Percentiles rank a stretch among this genome's conserved stretches.
phyloP scores from a whole-genome alignment of 495 filamentous ascomycete species.

The Alectoria sarmentosa region DNA sequence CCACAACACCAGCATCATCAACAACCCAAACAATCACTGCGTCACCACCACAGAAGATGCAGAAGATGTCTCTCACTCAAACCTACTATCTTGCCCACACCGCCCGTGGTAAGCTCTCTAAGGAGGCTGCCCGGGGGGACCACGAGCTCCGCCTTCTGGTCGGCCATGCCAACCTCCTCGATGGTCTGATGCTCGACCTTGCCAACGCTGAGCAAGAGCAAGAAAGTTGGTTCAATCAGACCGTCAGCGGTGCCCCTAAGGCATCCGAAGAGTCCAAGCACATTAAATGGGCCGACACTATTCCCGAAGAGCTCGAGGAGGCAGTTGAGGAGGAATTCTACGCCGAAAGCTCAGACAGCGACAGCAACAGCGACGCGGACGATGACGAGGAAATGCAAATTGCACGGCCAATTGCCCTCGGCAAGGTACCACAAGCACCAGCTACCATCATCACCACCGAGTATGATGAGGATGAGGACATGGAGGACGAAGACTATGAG shows the following conservation, averaged over 20 bases:
- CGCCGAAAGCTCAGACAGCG: slow-evolving; percentile 52
- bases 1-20: slow-evolving; percentile 16
- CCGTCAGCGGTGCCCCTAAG: slow-evolving; percentile 65
- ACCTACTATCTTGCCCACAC: slow-evolving; percentile 97
- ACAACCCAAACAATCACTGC: slow-evolving; percentile 12
- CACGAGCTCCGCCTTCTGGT: slow-evolving; percentile 93
- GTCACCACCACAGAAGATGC: slow-evolving; percentile 46
- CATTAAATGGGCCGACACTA: slow-evolving; percentile 81
- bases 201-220: slow-evolving; percentile 92
- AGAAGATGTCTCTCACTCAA: slow-evolving; percentile 93
- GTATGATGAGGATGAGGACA: slow-evolving; percentile 62
- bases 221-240: slow-evolving; percentile 97
- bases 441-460: slow-evolving; percentile 43
- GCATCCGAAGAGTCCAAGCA: slow-evolving; percentile 51
- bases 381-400: slow-evolving; percentile 56
- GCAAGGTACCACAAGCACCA: slow-evolving; percentile 21
- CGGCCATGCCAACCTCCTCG: slow-evolving; percentile 95
- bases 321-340: slow-evolving; percentile 56
- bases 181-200: slow-evolving; percentile 91
- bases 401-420: slow-evolving; percentile 38
- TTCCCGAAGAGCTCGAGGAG: slow-evolving; percentile 56
- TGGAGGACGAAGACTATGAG: slow-evolving; percentile 56
- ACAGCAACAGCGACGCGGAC: slow-evolving; percentile 51
- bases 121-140: slow-evolving; percentile 79
- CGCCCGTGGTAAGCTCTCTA: slow-evolving; percentile 89